phyloP scores from a whole-genome alignment of 345 rosid species.

The Passiflora organensis region DNA sequence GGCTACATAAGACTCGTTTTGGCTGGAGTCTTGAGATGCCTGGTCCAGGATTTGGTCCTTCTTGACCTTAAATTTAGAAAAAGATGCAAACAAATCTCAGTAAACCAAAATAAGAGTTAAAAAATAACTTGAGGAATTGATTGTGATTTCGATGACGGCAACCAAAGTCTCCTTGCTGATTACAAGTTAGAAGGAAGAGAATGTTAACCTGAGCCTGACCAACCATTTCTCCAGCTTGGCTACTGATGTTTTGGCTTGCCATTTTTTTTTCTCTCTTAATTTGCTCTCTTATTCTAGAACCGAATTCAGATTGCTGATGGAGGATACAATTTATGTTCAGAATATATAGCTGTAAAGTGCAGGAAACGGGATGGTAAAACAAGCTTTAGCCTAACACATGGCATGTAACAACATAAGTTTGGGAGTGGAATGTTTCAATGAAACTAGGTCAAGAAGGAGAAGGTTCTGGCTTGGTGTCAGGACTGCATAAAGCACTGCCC shows the following conservation, averaged over 20 bases:
- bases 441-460: too few relatives aligned
- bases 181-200: not conserved
- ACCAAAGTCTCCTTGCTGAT: not conserved
- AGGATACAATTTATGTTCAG: too few relatives aligned
- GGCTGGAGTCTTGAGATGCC: not conserved
- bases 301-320: too few relatives aligned
- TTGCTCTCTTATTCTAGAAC: not conserved
- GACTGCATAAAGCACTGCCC: too few relatives aligned
- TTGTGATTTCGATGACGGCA: not conserved
- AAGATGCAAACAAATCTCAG: too few relatives aligned
- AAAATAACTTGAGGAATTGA: not conserved
- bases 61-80: not conserved
- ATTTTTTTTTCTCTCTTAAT: not conserved
- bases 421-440: too few relatives aligned
- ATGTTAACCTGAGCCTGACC: constrained; percentile 17
- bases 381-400: too few relatives aligned
- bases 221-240: not conserved
- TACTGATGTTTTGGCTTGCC: constrained; percentile 7
- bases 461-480: too few relatives aligned
- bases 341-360: too few relatives aligned
- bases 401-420: too few relatives aligned
- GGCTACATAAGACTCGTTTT: constrained; percentile 1
- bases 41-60: constrained; percentile 8
- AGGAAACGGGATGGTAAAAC: too few relatives aligned
- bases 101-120: not conserved